A percentile compares a stretch with the other conserved stretches of the same genome.
Conservation (phyloP, 2,329 filamentous ascomycete genomes). For the Lasiodiplodia hormozganensis region DNA sequence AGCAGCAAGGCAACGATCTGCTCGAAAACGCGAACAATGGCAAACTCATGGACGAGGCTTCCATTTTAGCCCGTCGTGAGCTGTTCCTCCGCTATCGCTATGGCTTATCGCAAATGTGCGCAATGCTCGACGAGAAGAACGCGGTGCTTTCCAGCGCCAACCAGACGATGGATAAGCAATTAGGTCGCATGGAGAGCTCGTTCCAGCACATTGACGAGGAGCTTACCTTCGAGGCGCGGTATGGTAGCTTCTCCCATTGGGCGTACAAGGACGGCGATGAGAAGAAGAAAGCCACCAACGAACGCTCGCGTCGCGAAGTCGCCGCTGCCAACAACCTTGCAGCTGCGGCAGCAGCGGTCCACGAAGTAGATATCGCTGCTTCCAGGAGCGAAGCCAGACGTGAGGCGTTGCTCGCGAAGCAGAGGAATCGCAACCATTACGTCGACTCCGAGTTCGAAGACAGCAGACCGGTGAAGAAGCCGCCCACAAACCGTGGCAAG, state of each 20-base stretch:
- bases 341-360: constrained; percentile 74
- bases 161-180: constrained; percentile 84
- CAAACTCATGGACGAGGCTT: constrained; percentile 40
- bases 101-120: constrained; percentile 82
- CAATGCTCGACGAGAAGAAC: constrained; percentile 95
- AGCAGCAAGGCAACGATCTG: constrained; percentile 36
- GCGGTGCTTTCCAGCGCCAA: constrained; percentile 94
- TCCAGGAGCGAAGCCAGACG: constrained; percentile 82
- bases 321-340: constrained; percentile 73
- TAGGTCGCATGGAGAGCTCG: constrained; percentile 83
- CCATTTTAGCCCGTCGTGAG: constrained; percentile 71
- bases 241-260: constrained; percentile 93
- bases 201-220: constrained; percentile 87
- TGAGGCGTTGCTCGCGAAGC: constrained; percentile 77
- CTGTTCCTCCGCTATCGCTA: constrained; percentile 80
- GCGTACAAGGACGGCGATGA: constrained; percentile 83
- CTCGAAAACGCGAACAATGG: constrained; percentile 34
- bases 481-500: constrained; percentile 65
- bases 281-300: constrained; percentile 65
- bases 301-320: constrained; percentile 79
- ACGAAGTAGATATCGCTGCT: constrained; percentile 83
- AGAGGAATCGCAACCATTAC: constrained; percentile 68
- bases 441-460: constrained; percentile 85
- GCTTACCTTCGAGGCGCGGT: constrained; percentile 92
- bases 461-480: constrained; percentile 65